phyloP scores from a whole-genome alignment of 176 grass and related monocot species.

The Elaeis guineensis region DNA sequence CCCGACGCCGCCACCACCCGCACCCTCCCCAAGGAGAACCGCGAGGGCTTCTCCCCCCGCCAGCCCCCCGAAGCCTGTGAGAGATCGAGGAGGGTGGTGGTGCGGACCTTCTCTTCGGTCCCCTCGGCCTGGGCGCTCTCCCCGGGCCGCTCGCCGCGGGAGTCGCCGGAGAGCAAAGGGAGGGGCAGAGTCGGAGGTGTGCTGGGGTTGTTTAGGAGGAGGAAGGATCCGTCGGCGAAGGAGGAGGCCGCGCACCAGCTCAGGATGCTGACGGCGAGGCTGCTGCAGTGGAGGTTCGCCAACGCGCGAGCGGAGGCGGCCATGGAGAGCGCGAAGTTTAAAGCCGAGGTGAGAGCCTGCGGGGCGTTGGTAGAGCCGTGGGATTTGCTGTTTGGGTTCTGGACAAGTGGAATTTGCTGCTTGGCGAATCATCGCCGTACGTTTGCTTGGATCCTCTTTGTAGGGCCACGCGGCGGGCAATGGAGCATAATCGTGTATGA shows the following conservation, averaged over 20 bases:
- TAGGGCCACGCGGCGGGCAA: no score
- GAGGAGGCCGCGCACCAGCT: conserved; percentile 54
- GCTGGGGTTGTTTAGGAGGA: conserved; percentile 30
- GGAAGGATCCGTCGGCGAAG: conserved; percentile 35
- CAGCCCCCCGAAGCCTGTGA: conserved; percentile 11
- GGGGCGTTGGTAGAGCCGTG: no score
- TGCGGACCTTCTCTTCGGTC: no score
- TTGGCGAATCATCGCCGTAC: no score
- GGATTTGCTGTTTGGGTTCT: no score
- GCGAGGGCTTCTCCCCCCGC: background rate
- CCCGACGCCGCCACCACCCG: background rate
- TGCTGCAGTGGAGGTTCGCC: conserved; percentile 78
- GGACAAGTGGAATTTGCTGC: no score
- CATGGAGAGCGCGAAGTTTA: conserved; percentile 29
- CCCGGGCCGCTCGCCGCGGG: conserved; percentile 22
- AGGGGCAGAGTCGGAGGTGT: conserved; percentile 15
- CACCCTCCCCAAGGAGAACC: conserved; percentile 28
- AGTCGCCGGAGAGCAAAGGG: background rate
- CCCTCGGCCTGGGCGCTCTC: conserved; percentile 26
- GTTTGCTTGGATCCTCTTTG: no score
- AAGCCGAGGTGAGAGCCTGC: conserved; percentile 41
- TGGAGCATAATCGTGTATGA: no score
- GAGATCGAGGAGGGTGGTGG: background rate
- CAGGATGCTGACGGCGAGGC: conserved; percentile 41
- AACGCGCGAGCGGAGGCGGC: conserved; percentile 54